A percentile compares a stretch with the other conserved stretches of the same genome.
Conservation (phyloP, 2,329 filamentous ascomycete species). For the Cercospora sp. region DNA sequence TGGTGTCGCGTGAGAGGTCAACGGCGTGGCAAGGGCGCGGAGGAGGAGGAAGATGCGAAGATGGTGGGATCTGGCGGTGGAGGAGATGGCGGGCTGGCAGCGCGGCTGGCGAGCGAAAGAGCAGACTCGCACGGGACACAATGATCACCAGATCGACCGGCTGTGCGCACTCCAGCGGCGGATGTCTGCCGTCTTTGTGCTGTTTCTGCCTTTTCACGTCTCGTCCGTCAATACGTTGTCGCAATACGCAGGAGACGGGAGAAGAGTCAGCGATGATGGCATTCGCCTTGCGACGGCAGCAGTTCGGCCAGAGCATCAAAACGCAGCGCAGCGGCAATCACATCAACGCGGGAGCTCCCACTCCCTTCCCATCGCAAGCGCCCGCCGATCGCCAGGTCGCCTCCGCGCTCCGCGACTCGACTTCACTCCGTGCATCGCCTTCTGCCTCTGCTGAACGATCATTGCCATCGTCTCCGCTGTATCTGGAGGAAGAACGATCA, state of each 20-base stretch:
- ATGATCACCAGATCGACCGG: conserved; percentile 2
- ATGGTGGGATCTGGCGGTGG: background rate
- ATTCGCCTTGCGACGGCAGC: background rate
- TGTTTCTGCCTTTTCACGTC: background rate
- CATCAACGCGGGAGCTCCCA: background rate
- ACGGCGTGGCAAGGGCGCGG: background rate
- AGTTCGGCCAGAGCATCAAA: background rate
- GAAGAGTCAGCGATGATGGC: background rate
- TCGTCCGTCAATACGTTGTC: background rate
- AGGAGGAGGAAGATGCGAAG: background rate
- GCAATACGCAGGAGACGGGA: background rate
- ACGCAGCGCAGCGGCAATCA: background rate
- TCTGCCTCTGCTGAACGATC: background rate
- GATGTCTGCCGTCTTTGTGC: background rate
- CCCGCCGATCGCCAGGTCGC: background rate
- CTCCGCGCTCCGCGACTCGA: background rate
- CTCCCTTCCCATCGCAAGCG: background rate
- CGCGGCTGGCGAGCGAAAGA: background rate
- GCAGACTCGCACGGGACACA: background rate
- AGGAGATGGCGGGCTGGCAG: background rate
- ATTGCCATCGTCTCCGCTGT: background rate
- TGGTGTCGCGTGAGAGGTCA: background rate
- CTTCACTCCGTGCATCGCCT: background rate
- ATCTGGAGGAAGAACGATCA: background rate
- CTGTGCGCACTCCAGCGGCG: background rate